Conservation (phyloP, 2,329 filamentous ascomycete species). For the Neopestalotiopsis rosae region DNA sequence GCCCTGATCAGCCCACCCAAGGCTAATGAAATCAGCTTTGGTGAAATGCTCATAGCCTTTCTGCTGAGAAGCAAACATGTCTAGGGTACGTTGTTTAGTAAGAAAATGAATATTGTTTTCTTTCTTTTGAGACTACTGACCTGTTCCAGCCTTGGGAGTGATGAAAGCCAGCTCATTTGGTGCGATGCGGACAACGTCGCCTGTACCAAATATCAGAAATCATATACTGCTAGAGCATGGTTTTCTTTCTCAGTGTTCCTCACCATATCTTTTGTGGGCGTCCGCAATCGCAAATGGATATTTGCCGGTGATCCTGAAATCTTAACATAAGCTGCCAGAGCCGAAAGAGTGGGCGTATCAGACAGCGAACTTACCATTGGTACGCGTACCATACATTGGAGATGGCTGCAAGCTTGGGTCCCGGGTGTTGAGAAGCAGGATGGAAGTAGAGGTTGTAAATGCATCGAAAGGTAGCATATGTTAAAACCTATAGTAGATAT, state of each 20-base stretch:
- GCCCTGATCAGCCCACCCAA: slow-evolving; percentile 25
- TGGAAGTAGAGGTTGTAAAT: slow-evolving; percentile 25
- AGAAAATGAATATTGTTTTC: no score
- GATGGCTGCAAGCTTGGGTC: slow-evolving; percentile 23
- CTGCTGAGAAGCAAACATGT: slow-evolving; percentile 20
- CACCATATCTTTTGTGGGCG: background rate
- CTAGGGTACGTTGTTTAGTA: background rate
- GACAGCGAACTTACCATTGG: slow-evolving; percentile 19
- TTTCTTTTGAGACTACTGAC: no score
- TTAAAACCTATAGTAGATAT: no score
- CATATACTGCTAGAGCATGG: background rate
- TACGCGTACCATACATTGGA: slow-evolving; percentile 23
- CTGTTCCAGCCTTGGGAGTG: slow-evolving; percentile 16
- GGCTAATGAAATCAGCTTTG: slow-evolving; percentile 29
- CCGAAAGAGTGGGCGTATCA: no score
- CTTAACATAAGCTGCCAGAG: no score
- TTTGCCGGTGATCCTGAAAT: background rate
- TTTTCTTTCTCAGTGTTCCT: background rate
- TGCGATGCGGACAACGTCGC: slow-evolving; percentile 17
- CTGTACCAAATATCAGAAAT: background rate
- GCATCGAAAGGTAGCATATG: no score
- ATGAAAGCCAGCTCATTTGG: slow-evolving; percentile 18
- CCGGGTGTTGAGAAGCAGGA: slow-evolving; percentile 23
- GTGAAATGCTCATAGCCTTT: slow-evolving; percentile 25
- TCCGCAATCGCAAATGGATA: background rate